A percentile compares a stretch with the other conserved stretches of the same genome.
Conservation (phyloP, 768 basidiomycete genomes). For the Leccinum barrowsii region DNA sequence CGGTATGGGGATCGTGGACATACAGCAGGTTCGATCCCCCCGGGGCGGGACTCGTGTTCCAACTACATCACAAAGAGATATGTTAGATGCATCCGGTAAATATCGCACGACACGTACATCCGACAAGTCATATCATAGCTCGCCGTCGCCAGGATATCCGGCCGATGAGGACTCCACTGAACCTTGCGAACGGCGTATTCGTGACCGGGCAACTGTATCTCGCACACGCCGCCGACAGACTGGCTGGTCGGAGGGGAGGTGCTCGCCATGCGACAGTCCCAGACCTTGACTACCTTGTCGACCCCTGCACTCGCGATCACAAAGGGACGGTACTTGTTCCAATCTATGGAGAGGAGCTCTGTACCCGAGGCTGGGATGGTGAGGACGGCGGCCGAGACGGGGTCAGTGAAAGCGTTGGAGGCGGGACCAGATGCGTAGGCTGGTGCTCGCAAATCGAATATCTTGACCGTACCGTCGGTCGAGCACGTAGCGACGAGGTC, state of each 20-base stretch:
- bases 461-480: conserved; percentile 77
- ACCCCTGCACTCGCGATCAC: conserved; percentile 76
- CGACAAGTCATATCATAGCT: conserved; percentile 97
- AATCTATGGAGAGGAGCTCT: conserved; percentile 81
- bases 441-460: conserved; percentile 76
- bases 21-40: conserved; percentile 52
- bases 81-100: not conserved
- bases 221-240: conserved; percentile 69
- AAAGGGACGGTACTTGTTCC: conserved; percentile 89
- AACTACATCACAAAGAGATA: conserved; percentile 41
- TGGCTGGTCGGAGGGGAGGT: conserved; percentile 42
- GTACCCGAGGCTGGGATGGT: conserved; percentile 75
- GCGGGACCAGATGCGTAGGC: conserved; percentile 51
- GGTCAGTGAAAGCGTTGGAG: conserved; percentile 58
- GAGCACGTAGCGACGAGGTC: conserved; percentile 81
- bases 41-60: conserved; percentile 61
- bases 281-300: conserved; percentile 71
- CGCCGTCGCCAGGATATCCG: conserved; percentile 64
- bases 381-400: conserved; percentile 66
- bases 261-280: conserved; percentile 87
- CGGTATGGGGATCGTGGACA: conserved; percentile 86
- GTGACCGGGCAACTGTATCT: conserved; percentile 71
- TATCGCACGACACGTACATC: conserved; percentile 52
- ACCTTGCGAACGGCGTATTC: conserved; percentile 89
- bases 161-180: conserved; percentile 81